Percentiles rank a stretch among this genome's conserved stretches.
Conservation (phyloP, 2,329 filamentous ascomycete species). For the Fusarium napiforme region DNA sequence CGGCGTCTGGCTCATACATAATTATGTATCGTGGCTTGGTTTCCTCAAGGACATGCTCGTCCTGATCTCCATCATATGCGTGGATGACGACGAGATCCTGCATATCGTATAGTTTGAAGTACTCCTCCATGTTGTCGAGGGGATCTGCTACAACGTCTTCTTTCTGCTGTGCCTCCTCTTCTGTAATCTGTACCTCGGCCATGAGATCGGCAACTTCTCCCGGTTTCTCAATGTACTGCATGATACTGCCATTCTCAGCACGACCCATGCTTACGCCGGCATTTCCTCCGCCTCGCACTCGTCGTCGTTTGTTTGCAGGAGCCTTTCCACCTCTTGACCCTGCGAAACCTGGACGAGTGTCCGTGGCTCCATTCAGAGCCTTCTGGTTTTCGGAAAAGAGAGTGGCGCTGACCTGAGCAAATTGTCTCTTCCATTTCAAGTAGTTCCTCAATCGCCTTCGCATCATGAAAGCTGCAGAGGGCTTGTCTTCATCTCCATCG, state of each 20-base stretch:
- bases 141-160: conserved; percentile 80
- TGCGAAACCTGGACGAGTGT: conserved; percentile 59
- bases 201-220: conserved; percentile 84
- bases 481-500: conserved; percentile 65
- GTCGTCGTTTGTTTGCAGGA: conserved; percentile 85
- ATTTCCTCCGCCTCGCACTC: conserved; percentile 81
- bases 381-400: conserved; percentile 85
- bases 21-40: conserved; percentile 93
- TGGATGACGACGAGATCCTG: conserved; percentile 88
- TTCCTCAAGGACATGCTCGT: conserved; percentile 96
- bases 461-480: conserved; percentile 90
- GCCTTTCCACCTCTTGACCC: conserved; percentile 67
- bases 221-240: conserved; percentile 84
- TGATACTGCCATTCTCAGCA: conserved; percentile 77
- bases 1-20: conserved; percentile 97
- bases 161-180: conserved; percentile 79
- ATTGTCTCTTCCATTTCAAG: conserved; percentile 88
- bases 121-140: conserved; percentile 90
- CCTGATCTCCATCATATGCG: conserved; percentile 93
- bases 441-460: conserved; percentile 87
- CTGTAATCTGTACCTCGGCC: conserved; percentile 83
- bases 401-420: conserved; percentile 83
- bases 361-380: conserved; percentile 73
- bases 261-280: conserved; percentile 68
- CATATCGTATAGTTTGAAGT: conserved; percentile 92